Conservation (phyloP, 2,329 filamentous ascomycete species). For the Stachybotrys chlorohalonatus region DNA sequence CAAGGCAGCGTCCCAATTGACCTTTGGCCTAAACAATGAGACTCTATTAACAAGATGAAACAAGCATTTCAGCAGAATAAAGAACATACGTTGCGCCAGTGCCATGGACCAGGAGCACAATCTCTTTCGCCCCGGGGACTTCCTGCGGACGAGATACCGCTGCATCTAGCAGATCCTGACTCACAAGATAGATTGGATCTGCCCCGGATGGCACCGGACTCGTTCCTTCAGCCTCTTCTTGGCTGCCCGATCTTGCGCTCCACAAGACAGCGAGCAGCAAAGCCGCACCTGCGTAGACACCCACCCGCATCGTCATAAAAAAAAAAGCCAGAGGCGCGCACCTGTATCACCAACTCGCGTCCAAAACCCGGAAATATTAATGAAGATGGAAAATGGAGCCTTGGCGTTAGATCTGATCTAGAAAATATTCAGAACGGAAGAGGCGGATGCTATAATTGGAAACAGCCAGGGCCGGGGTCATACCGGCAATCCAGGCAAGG, state of each 20-base stretch:
- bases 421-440: too few species aligned
- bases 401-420: too few species aligned
- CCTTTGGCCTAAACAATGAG: background rate
- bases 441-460: too few species aligned
- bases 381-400: too few species aligned
- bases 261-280: background rate
- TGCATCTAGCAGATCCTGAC: background rate
- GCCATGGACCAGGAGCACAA: constrained; percentile 1
- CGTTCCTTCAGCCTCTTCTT: background rate
- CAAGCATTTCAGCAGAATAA: background rate
- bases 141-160: background rate
- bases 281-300: background rate
- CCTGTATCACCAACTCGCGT: too few species aligned
- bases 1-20: constrained; percentile 1
- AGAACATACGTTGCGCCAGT: constrained; percentile 1
- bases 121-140: background rate
- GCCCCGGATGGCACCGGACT: background rate
- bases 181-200: background rate
- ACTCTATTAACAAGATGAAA: background rate
- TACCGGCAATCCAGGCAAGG: too few species aligned
- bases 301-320: background rate
- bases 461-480: too few species aligned
- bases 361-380: too few species aligned
- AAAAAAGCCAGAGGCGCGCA: too few species aligned
- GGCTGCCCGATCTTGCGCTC: background rate